Evolutionary conservation across 768 basidiomycete species (phyloP).

Genomic region (Sarcodon aspratus): DNA sequence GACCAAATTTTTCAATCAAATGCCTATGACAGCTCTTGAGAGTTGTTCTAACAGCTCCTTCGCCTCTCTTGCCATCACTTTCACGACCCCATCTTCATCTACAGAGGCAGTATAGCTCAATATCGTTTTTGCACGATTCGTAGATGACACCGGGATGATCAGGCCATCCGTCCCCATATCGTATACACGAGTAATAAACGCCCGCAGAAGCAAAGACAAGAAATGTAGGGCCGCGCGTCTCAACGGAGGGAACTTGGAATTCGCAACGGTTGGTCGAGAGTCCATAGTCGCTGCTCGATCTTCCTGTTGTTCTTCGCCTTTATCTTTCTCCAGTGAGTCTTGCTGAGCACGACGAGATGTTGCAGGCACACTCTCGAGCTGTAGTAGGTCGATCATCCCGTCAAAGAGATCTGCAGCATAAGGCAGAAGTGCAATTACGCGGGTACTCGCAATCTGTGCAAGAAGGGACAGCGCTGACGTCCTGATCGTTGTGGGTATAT

Average conservation of each 20-base stretch:
- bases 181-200: constrained; percentile 39
- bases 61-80: constrained; percentile 69
- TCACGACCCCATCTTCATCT: constrained; percentile 62
- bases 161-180: constrained; percentile 20
- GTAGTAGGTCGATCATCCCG: constrained; percentile 70
- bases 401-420: constrained; percentile 52
- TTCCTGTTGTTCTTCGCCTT: constrained; percentile 4
- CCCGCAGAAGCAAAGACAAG: constrained; percentile 56
- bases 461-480: constrained; percentile 61
- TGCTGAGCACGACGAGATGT: constrained; percentile 1
- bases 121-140: constrained; percentile 45
- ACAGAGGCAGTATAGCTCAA: constrained; percentile 58
- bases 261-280: constrained; percentile 40
- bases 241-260: constrained; percentile 66
- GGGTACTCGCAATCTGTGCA: constrained; percentile 59
- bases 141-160: constrained; percentile 22
- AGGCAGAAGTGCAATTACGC: constrained; percentile 46
- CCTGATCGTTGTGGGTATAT: constrained; percentile 65
- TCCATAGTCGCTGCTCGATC: constrained; percentile 29
- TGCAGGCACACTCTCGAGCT: constrained; percentile 39
- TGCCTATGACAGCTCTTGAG: constrained; percentile 31
- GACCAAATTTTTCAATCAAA: constrained; percentile 1
- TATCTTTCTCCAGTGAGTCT: not conserved
- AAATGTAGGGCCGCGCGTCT: constrained; percentile 85
- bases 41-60: constrained; percentile 42